A percentile compares a stretch with the other conserved stretches of the same genome.
Conservation (phyloP, 441 rosid species). For the Aquilaria agallochum region DNA sequence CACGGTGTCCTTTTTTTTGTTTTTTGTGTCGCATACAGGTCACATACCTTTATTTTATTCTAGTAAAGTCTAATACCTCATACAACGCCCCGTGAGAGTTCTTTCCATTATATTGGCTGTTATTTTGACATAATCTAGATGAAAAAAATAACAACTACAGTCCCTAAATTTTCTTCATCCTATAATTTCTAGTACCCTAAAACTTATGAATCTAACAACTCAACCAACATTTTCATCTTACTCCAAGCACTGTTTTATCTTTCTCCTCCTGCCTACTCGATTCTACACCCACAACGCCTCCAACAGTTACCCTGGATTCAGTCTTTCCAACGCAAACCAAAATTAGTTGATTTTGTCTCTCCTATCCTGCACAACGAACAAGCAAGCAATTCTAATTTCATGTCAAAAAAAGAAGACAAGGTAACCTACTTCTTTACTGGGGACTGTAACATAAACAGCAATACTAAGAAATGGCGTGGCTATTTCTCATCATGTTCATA, state of each 20-base stretch:
- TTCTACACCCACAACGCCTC: conserved; percentile 45
- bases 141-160: too few species aligned
- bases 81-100: too few species aligned
- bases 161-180: too few species aligned
- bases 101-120: too few species aligned
- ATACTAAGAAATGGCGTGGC: conserved; percentile 59
- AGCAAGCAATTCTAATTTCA: not conserved
- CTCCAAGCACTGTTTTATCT: conserved; percentile 81
- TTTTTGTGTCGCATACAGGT: too few species aligned
- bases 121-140: too few species aligned
- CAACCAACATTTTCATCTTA: conserved; percentile 20
- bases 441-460: conserved; percentile 82
- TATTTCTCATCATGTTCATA: conserved; percentile 54
- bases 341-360: too few species aligned
- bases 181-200: too few species aligned
- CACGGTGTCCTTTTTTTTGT: too few species aligned
- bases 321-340: not conserved
- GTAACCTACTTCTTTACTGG: conserved; percentile 77
- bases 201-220: too few species aligned
- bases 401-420: not conserved
- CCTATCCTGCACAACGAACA: not conserved
- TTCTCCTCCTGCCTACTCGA: conserved; percentile 63
- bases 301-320: not conserved
- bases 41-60: too few species aligned
- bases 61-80: too few species aligned